Base-by-base conservation (phyloP, 2,329 filamentous ascomycete species). In the Aspergillus pseudonomiae region DNA sequence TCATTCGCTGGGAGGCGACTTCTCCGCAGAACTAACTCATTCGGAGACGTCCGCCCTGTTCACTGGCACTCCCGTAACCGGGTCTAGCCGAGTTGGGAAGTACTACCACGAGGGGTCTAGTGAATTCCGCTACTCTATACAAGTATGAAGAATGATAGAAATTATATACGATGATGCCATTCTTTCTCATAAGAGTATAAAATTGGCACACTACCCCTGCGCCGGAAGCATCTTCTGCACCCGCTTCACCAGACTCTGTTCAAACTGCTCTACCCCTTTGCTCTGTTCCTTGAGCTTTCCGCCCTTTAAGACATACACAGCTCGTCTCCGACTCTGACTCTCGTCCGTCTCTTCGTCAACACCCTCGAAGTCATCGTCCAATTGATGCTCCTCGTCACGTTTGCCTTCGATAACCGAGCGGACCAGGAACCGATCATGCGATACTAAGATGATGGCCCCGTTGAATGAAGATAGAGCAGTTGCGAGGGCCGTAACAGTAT, bases 401-500 rank as follows among this genome's bases (percentile, higher is more conserved):
- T 85, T 77, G 0, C 89, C 89, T 73, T 92, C 89, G 1, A 95
- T 83, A 0, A 91, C 91, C 2, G 88, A 88, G 53, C 89, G 85
- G 79, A 95, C 85, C 70, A 96, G 90, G 83, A 91, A 96, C 36
- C 93, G 84, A 75, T 96, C 92, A 79, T 96, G 93, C 41, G 88
- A 93, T 5, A 95, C 89, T 6, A 95, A 79, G 45, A 96, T 78
- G 4, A 95, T 84, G 0, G 91, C 92, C 0, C 92, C 92, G 61
- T 88, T 85, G 84, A 91, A 96, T 3, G 79, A 79, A 16, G 84
- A 83, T 66, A 96, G 75, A 2, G 89, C 90, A 28, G 86, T 83
- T 0, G 90, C 84, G 60, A 96, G 78, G 2, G 90, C 91, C 9
- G 87, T 85, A 28, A 94, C 91, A 0, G 91, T 94, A 77, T 95